Base-by-base conservation (phyloP, 192 early-diverging fungal genomes). In the Phycomyces nitens region DNA sequence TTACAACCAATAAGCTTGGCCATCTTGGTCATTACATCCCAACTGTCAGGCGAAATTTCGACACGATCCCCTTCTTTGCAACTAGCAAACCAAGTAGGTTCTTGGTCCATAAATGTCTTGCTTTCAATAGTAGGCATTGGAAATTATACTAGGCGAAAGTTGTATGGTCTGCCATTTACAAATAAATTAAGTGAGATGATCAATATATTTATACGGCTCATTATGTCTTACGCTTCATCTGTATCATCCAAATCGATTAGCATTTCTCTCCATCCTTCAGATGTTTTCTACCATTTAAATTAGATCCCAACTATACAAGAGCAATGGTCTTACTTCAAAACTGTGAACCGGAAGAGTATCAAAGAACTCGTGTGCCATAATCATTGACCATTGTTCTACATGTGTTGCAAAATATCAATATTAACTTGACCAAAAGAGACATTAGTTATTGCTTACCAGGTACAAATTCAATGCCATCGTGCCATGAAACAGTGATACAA, bases 341-440 rank as follows among this genome's bases (percentile, higher is more conserved):
- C 86, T 87, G 79, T 92, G 89, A 20, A 97, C 79, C 0, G 97
- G 94, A 55, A 99, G 77, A 0, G 97, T 94, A 63, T 99, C 97
- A 78, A 99, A 97, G 58, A 97, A 97, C 77, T 99, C 97, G 75
- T 99, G 95, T 0, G 94, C 94, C 63, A 96, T 77, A 21, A 94
- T 73, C 50, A 94, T 61, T 15, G 91, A 87, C 53, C 84, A 86
- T 43, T 70, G 66, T 39, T 75, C 86, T 69, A 64, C 5, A n/a
- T n/a, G n/a, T n/a, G n/a, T n/a, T n/a, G n/a, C n/a, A n/a, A n/a
- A n/a, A n/a, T n/a, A n/a, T n/a, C n/a, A n/a, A n/a, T n/a, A n/a
- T n/a, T n/a, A n/a, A n/a, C n/a, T n/a, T n/a, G n/a, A n/a, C n/a
- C n/a, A n/a, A n/a, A n/a, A n/a, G n/a, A n/a, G n/a, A n/a, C n/a